Evolutionary conservation across 1,284 basidiomycete genomes (phyloP), one percentile per base, ranked within the genome.

Genomic region (Tranzscheliella williamsii): DNA sequence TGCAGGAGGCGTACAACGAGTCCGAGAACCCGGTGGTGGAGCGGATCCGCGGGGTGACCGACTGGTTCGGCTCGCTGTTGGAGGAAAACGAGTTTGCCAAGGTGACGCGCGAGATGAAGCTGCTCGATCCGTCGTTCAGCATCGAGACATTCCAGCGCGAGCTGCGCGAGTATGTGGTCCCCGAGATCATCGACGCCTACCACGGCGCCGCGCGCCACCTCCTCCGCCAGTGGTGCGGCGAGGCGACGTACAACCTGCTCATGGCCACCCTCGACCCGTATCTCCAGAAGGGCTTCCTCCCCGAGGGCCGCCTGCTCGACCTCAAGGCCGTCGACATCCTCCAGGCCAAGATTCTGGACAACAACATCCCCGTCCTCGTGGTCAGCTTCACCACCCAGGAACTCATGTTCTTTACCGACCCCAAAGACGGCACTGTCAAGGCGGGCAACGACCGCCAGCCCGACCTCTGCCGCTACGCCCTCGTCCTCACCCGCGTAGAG

Each of bases 251-350:
- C 60, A 97, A 96, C 73, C 90, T 98, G 11, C 83, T 97, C 3
- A 95, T 93, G 88, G 94, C 94, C 3, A 95, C 92, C 3, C 89
- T 99, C 85, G 91, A 95, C 70, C 88, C 91, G 66, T 97, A 93
- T 79, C 82, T 95, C 42, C 84, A 85, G 48, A 90, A 93, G 75
- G 92, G 93, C 1, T 78, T 84, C 93, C 42, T 83, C 7, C 56
- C 72, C 3, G 45, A 76, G 23, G 75, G 75, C 9, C 41, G 71
- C 15, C 47, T 75, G 21, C 43, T 77, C 12, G 75, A 77, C 38
- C 39, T 77, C 24, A 65, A 62, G 38, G 48, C 55, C 32, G 56
- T 77, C 11, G 75, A 77, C 18, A 70, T 77, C 22, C 33, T 75
- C 2, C 72, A 76, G 38, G 75, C 72, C 12, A 75, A 70, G 35